Base-by-base conservation (phyloP, 352 stramenopile species). In the Nothophytophthora sp. region DNA sequence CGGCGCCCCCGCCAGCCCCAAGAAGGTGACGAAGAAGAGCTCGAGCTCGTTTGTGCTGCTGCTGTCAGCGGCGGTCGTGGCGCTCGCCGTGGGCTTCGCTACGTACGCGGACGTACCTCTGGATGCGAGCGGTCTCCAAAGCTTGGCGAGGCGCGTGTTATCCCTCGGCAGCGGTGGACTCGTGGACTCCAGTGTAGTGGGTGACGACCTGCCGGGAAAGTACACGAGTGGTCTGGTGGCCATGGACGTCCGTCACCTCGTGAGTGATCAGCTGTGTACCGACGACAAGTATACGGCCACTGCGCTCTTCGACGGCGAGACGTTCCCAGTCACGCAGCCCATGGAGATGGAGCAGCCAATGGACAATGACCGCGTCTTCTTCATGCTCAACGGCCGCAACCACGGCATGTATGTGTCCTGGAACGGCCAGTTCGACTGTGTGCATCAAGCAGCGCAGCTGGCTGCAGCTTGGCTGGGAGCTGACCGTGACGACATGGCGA, bases 361-460 rank as follows among this genome's bases (percentile, higher is more conserved):
- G 22, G 28, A 16, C 20, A 60, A 58, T 1, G 64, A 91, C 71
- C 70, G 71, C 52, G 50, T 88, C 16, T 92, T 92, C 45, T 83
- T 92, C 63, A 82, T 92, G 72, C 76, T 92, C 44, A 92, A 90
- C 46, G 81, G 81, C 18, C 73, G 54, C 11, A 92, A 90, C 55
- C 73, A 89, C 22, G 81, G 81, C 8, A 38, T 90, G 23, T 90
- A 88, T 61, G 73, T 87, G 39, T 67, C 67, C 3, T 92, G 76
- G 75, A 90, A 88, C 56, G 76, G 81, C 33, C 53, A 86, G 38
- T 88, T 85, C 23, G 69, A 61, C 11, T 92, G 81, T 35, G 38
- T 90, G 3, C 48, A 55, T 7, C 59, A 66, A 15, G 68, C 74
- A 5, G 77, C 76, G 0, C 40, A 76, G 33, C 32, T 68, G 5